These are phyloP conservation scores for Funneliformis mosseae DNA, from an alignment of 192 early-diverging fungal genomes.

Conservation along the genomic window DNA sequence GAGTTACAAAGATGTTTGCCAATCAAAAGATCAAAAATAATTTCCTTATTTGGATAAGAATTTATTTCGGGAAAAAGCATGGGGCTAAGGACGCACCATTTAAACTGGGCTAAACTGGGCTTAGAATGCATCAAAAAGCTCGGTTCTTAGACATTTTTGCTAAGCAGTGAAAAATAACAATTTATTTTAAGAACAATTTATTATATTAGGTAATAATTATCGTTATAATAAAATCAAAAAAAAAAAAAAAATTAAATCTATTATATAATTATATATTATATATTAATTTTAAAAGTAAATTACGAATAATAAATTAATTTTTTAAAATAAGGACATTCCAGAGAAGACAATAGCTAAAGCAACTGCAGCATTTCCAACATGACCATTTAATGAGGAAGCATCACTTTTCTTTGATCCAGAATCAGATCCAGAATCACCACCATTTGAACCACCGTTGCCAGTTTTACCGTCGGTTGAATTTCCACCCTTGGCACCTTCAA, in stretches of 20 bases:
- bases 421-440: not conserved
- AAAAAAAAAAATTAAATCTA: no score
- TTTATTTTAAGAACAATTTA: no score
- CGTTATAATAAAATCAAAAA: not conserved
- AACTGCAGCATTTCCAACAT: not conserved
- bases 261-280: no score
- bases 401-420: not conserved
- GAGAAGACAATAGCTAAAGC: not conserved
- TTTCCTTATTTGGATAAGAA: no score
- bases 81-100: no score
- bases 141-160: not conserved
- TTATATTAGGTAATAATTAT: no score
- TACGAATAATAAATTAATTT: not conserved
- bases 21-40: no score
- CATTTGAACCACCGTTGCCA: not conserved
- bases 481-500: not conserved
- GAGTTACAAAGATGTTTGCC: no score
- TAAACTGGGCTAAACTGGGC: no score
- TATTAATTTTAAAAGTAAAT: no score
- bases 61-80: no score
- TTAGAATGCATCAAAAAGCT: not conserved
- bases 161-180: not conserved
- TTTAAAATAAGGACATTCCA: conserved; percentile 14
- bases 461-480: not conserved
- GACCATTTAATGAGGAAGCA: not conserved